Base-by-base conservation (phyloP, 2,329 filamentous ascomycete species). In the Rhexocercosporidium sp. region DNA sequence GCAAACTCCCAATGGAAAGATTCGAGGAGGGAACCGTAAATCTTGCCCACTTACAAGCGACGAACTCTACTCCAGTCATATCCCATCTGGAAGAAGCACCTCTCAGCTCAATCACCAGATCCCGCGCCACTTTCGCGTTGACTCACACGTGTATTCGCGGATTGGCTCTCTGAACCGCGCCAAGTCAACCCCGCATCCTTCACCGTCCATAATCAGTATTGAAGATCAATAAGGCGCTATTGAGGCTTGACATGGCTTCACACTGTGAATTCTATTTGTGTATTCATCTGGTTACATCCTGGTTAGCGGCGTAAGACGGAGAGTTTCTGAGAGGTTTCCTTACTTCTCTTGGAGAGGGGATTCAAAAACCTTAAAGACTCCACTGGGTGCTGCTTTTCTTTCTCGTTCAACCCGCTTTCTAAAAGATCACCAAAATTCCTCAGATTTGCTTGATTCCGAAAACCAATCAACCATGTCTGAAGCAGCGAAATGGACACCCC, bases 401-500 rank as follows among this genome's bases (percentile, higher is more conserved):
- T 9, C 8, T 37, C 34, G 2, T 37, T 37, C 34, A 37, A 37
- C 8, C 9, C 34, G 8, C 34, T 9, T 7, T 37, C 34, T 2
- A 6, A 11, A 37, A 37, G 8, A n/a, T n/a, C n/a, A n/a, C n/a
- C n/a, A n/a, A n/a, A 6, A 2, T 37, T 37, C 2, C 34, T 37
- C 8, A 6, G 8, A n/a, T 4, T 51, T 51, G 6, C 8, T 27
- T 47, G 44, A 41, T 22, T n/a, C 20, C 22, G 12, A 57, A 57
- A 47, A 3, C 46, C 27, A 47, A 37, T 2, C 16, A 62, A n/a
- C 34, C 51, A 62, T 37, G 37, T 44, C 41, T 41, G 59, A 57
- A 34, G 34, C 34, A 14, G 47, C 62, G n/a, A 62, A 66, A 62
- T 69, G 64, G 64, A 51, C 53, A 16, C 62, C 59, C 3, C 65